A percentile compares a stretch with the other conserved stretches of the same genome.
phyloP scores from a whole-genome alignment of 2,329 filamentous ascomycete species.

The Neopestalotiopsis sp. region DNA sequence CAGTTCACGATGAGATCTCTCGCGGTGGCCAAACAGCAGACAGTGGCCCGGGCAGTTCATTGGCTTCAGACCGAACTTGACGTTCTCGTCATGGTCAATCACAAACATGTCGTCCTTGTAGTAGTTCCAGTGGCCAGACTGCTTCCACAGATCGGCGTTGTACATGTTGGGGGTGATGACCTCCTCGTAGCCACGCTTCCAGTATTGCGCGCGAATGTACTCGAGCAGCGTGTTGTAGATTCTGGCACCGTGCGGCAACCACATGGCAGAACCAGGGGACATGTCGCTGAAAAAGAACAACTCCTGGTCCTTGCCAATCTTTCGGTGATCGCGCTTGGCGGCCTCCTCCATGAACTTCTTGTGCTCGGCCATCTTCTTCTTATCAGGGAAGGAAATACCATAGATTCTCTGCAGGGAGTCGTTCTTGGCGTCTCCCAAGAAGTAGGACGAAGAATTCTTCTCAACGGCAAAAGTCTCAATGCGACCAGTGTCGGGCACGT shows the following conservation, averaged over 20 bases:
- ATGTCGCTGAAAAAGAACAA: conserved; percentile 96
- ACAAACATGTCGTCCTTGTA: conserved; percentile 97
- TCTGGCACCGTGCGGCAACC: conserved; percentile 87
- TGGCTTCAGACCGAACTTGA: conserved; percentile 83
- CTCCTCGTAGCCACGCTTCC: conserved; percentile 91
- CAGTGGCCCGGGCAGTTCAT: conserved; percentile 96
- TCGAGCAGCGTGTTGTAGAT: conserved; percentile 73
- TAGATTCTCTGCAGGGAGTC: conserved; percentile 97
- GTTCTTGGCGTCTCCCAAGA: conserved; percentile 90
- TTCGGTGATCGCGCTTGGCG: conserved; percentile 94
- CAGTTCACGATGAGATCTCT: conserved; percentile 78
- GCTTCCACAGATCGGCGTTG: conserved; percentile 92
- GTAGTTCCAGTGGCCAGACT: conserved; percentile 90
- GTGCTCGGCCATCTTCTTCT: conserved; percentile 92
- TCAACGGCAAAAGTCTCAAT: conserved; percentile 96
- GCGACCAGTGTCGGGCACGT: conserved; percentile 90
- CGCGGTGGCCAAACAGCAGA: conserved; percentile 76
- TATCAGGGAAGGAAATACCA: conserved; percentile 93
- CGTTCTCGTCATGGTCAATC: conserved; percentile 59
- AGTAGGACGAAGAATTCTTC: conserved; percentile 80
- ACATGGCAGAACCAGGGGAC: conserved; percentile 93
- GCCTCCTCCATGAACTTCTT: conserved; percentile 96
- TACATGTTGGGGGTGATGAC: conserved; percentile 97
- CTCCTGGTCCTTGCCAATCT: conserved; percentile 93
- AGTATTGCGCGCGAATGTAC: conserved; percentile 86